Evolutionary conservation across 1,284 basidiomycete genomes (phyloP), one percentile per base, ranked within the genome.

Genomic region (Lentinula novae-zelandiae): DNA sequence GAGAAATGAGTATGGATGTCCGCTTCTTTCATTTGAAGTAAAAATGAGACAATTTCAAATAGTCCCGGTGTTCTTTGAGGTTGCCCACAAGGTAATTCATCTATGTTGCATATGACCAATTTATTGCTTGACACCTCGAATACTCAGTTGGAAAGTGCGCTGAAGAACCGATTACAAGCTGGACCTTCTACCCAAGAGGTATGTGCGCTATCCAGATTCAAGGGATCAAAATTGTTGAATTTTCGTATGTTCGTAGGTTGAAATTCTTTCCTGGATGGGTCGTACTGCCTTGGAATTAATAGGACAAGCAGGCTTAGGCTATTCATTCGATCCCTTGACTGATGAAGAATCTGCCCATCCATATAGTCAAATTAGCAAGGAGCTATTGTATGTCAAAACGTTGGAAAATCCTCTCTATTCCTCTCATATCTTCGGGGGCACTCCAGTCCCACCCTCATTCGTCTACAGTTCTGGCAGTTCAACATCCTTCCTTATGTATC

Each of bases 301-400:
- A 34, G 70, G 71, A 13, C 65, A 69, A 58, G 66, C 67, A 10
- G 75, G 74, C 1, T 63, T 77, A n/a, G 76, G 79, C 2, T 73
- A 78, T 62, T 75, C 75, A 0, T 80, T 81, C 57, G 74, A 77
- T 60, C 49, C 72, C 1, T 67, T 79, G 44, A 60, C 60, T 1
- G 67, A 69, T 34, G 67, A 67, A 13, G 56, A 42, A n/a, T 64
- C 63, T 10, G 63, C 68, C 8, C 64, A 76, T 62, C 64, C 68
- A 31, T 74, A 77, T 63, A 62, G 68, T 50, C 58, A 66, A 15
- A 66, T 71, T 1, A 60, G 72, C 33, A 77, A 75, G 63, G 63
- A 66, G 31, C 53, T 71, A 8, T 20, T 65, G 69, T 72, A 46
- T 3, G 69, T 46, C 15, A 5, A 34, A 0, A 13, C 5, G 33